These are phyloP conservation scores for Glycine tomentella DNA, from an alignment of 306 rosid species.

Conservation along the genomic window DNA sequence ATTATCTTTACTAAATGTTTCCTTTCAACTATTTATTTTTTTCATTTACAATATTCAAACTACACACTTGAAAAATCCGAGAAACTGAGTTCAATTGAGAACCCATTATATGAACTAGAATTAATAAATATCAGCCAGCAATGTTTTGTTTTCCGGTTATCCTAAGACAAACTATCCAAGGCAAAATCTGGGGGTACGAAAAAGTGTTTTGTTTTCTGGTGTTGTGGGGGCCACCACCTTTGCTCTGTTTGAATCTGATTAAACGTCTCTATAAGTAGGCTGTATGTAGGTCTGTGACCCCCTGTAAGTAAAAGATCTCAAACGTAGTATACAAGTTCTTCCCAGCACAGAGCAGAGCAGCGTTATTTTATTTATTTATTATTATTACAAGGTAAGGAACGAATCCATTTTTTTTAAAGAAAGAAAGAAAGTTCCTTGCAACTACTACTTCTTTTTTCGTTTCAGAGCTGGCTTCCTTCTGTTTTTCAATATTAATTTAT, in stretches of 20 bases:
- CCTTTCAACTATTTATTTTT: too few species aligned
- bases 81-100: neutral
- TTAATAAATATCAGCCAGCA: neutral
- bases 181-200: conserved; percentile 4
- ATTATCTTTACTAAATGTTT: too few species aligned
- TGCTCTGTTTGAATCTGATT: conserved; percentile 57
- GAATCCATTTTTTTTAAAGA: conserved; percentile 50
- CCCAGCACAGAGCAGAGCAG: conserved; percentile 47
- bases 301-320: conserved; percentile 42
- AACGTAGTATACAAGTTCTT: conserved; percentile 48
- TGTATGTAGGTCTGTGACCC: conserved; percentile 41
- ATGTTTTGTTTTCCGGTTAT: neutral
- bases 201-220: conserved; percentile 39
- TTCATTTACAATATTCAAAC: too few species aligned
- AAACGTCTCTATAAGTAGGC: conserved; percentile 60
- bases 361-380: conserved; percentile 26
- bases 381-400: conserved; percentile 63
- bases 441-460: conserved; percentile 55
- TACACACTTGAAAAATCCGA: too few species aligned
- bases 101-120: neutral
- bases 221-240: conserved; percentile 54
- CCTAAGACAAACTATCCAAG: too few species aligned
- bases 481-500: conserved; percentile 41
- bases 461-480: conserved; percentile 43
- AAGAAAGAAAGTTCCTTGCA: conserved; percentile 54